Conservation (phyloP, 202 grass and related monocot genomes). For the Schoenoplectus triqueter region DNA sequence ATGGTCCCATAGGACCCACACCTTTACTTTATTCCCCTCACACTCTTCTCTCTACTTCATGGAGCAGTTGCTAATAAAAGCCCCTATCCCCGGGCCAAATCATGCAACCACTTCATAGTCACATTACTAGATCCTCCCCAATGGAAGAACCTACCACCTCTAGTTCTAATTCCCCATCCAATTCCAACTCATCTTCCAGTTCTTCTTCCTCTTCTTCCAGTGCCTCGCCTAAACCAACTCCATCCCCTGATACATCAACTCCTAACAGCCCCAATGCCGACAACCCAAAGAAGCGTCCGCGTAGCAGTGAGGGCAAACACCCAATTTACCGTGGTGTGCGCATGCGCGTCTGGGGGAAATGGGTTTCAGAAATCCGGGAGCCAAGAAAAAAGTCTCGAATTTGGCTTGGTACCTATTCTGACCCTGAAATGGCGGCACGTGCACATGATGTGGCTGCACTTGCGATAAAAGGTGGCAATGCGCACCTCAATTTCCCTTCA, state of each 20-base stretch:
- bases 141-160: slow-evolving; percentile 41
- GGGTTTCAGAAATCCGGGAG: slow-evolving; percentile 98
- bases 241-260: not conserved
- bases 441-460: slow-evolving; percentile 85
- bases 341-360: slow-evolving; percentile 88
- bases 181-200: slow-evolving; percentile 20
- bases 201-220: slow-evolving; percentile 3
- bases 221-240: slow-evolving; percentile 21
- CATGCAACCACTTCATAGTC: slow-evolving; percentile 26
- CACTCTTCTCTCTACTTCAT: slow-evolving; percentile 16
- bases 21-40: slow-evolving; percentile 12
- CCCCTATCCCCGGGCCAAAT: slow-evolving; percentile 8
- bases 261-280: not conserved
- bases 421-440: slow-evolving; percentile 82
- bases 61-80: slow-evolving; percentile 41
- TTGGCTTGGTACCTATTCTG: slow-evolving; percentile 93
- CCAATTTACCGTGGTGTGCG: slow-evolving; percentile 87
- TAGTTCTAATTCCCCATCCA: slow-evolving; percentile 11
- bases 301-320: slow-evolving; percentile 65
- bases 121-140: not conserved
- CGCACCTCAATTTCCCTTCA: slow-evolving; percentile 85
- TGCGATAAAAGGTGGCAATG: slow-evolving; percentile 72
- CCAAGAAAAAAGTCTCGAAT: slow-evolving; percentile 94
- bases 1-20: not conserved
- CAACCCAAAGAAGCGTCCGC: slow-evolving; percentile 53